Evolutionary conservation across 1,284 basidiomycete species (phyloP).

Genomic region (Rhodotorula sp.): DNA sequence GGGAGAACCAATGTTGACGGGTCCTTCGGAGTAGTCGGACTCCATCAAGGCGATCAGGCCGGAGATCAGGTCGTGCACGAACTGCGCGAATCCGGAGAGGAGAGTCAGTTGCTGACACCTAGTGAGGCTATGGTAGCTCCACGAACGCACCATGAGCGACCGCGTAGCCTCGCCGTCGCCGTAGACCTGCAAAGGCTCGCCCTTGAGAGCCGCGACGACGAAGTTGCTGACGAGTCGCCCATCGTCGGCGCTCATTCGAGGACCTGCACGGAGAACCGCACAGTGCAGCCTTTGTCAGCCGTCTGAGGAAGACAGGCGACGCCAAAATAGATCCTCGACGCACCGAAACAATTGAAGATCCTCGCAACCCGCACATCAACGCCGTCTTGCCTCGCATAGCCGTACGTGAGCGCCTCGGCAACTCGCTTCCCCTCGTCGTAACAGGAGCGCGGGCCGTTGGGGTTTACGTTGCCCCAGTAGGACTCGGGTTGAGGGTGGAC

Average conservation of each 20-base stretch:
- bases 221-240: slow-evolving; percentile 98
- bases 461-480: slow-evolving; percentile 90
- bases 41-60: slow-evolving; percentile 64
- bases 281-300: neutral
- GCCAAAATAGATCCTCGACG: slow-evolving; percentile 50
- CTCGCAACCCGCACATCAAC: slow-evolving; percentile 94
- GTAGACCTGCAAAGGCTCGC: slow-evolving; percentile 84
- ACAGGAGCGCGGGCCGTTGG: slow-evolving; percentile 84
- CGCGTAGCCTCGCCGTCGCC: slow-evolving; percentile 94
- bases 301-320: neutral
- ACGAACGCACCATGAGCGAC: slow-evolving; percentile 68
- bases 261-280: slow-evolving; percentile 24
- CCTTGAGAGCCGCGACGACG: slow-evolving; percentile 91
- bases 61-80: slow-evolving; percentile 60
- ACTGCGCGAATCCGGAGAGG: slow-evolving; percentile 47
- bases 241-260: slow-evolving; percentile 84
- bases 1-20: slow-evolving; percentile 89
- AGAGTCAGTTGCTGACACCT: neutral
- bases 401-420: slow-evolving; percentile 76
- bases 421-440: slow-evolving; percentile 76
- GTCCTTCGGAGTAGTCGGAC: slow-evolving; percentile 73
- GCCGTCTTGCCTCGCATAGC: slow-evolving; percentile 87
- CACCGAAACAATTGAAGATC: slow-evolving; percentile 78
- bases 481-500: slow-evolving; percentile 79
- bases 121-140: slow-evolving; percentile 52